Base-by-base conservation (phyloP, 1,284 basidiomycete genomes). In the Malassezia vespertilionis region DNA sequence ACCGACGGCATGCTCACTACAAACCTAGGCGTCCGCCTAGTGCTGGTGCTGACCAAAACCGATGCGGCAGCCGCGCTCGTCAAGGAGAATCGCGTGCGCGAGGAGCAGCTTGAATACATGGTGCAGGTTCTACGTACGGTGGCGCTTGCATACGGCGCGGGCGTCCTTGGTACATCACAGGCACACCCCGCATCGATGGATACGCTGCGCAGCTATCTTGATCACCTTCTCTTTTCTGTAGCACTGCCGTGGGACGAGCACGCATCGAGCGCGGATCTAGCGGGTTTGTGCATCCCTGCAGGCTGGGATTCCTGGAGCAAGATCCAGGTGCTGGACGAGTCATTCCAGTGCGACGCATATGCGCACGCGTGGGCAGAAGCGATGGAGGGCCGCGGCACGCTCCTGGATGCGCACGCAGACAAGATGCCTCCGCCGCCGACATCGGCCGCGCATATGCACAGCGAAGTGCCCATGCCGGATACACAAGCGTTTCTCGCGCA, bases 231-330 rank as follows among this genome's bases (percentile, higher is more conserved):
- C 7, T 95, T 93, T 69, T 77, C 79, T 35, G 80, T 82, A 5
- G n/a, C n/a, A n/a, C n/a, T n/a, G n/a, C n/a, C 77, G 3, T 73
- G 76, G 6, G 17, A 80, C 77, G 22, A 15, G 10, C 23, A 10
- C 8, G 27, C 43, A 6, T 37, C 44, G 74, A 84, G 86, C 0
- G 76, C 96, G 21, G 91, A 97, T 67, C 79, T 89, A 24, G 89
- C 95, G 62, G 82, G 80, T 7, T 83, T 97, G 38, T 78, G 93
- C 37, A 82, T 97, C 1, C 93, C 91, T 1, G 78, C 84, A 1
- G 93, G 91, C 2, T 97, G 91, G 93, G 91, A 97, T 71, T 86
- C 83, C 55, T 95, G 86, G 84, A 89, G 88, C 3, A 96, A 96
- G 76, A 95, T 96, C 55, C 77, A 78, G 3, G 84, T 95, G 2